These are phyloP conservation scores for Arthrinium puccinioides DNA, from an alignment of 2,329 filamentous ascomycete genomes.

Conservation along the genomic window DNA sequence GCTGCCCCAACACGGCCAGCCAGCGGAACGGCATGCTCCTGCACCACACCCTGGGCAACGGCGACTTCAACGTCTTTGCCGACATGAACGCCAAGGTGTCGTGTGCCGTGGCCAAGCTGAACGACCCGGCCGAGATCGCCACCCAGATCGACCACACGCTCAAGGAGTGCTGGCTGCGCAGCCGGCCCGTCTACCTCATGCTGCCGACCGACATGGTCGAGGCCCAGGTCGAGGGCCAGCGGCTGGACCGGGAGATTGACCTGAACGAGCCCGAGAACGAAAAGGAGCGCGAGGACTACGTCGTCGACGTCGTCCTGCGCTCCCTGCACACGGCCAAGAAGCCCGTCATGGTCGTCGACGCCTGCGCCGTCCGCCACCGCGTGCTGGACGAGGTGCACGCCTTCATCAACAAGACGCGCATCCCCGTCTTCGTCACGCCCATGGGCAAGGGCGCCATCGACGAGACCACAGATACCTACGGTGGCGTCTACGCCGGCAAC, in stretches of 20 bases:
- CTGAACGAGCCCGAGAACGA: conserved; percentile 59
- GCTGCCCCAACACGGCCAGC: conserved; percentile 37
- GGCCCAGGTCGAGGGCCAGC: conserved; percentile 66
- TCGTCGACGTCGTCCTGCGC: conserved; percentile 71
- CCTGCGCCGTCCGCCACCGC: conserved; percentile 71
- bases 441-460: conserved; percentile 85
- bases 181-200: conserved; percentile 76
- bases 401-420: conserved; percentile 62
- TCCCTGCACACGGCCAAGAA: conserved; percentile 66
- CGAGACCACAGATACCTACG: conserved; percentile 67
- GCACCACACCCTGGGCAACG: conserved; percentile 69
- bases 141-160: conserved; percentile 72
- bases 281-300: conserved; percentile 66
- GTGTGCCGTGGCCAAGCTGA: conserved; percentile 63
- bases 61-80: conserved; percentile 76
- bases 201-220: conserved; percentile 75
- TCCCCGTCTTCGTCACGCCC: conserved; percentile 81
- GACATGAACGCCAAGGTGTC: conserved; percentile 71
- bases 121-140: conserved; percentile 62
- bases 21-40: conserved; percentile 40
- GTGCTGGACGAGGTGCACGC: conserved; percentile 66
- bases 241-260: conserved; percentile 65
- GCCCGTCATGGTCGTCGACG: conserved; percentile 75
- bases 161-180: conserved; percentile 64
- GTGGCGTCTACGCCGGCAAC: conserved; percentile 78